phyloP scores from a whole-genome alignment of 495 filamentous ascomycete species.

The Aspergillus coremiiformis region DNA sequence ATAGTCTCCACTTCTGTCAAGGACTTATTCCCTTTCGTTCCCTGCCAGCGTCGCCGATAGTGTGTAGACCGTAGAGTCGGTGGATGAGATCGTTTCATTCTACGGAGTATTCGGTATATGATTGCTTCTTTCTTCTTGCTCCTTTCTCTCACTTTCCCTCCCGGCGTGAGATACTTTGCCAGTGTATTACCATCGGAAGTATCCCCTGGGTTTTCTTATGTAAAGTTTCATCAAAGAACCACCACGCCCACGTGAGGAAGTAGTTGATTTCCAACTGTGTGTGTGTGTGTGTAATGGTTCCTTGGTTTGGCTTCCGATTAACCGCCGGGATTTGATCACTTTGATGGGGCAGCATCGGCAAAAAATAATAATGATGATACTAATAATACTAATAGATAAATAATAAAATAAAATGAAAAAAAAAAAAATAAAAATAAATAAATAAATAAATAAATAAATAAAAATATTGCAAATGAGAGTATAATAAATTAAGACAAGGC shows the following conservation, averaged over 20 bases:
- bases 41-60: constrained; percentile 6
- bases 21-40: constrained; percentile 5
- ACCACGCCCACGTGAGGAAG: not conserved
- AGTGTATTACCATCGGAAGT: not conserved
- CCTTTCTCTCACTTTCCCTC: not conserved
- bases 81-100: not conserved
- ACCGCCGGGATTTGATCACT: not conserved
- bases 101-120: not conserved
- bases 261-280: not conserved
- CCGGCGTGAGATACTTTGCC: not conserved
- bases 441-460: not conserved
- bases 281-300: not conserved
- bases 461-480: no score
- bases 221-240: not conserved
- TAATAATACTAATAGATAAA: no score
- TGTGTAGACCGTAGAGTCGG: not conserved
- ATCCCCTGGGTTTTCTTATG: not conserved
- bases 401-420: not conserved
- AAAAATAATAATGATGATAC: not conserved
- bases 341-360: not conserved
- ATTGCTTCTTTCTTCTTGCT: not conserved
- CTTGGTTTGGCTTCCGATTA: not conserved
- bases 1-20: constrained; percentile 7
- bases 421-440: not conserved
- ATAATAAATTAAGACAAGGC: not conserved